Conservation (phyloP, 345 rosid species). For the Luvunga scandens region DNA sequence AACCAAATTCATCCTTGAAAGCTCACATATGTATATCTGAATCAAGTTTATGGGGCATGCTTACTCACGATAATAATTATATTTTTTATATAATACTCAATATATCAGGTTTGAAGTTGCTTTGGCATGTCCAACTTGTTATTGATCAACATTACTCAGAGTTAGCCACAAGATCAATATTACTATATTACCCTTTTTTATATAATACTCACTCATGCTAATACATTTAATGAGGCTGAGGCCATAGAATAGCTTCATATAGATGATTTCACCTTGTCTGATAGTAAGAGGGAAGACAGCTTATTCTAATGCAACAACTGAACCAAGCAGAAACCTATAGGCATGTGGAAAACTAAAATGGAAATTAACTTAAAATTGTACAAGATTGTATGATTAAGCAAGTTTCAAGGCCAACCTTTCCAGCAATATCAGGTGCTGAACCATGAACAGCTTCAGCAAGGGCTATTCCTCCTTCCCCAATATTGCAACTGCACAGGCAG, state of each 20-base stretch:
- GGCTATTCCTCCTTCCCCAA: constrained; percentile 96
- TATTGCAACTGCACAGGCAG: constrained; percentile 67
- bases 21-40: background rate
- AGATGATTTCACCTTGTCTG: background rate
- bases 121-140: background rate
- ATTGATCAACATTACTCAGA: background rate
- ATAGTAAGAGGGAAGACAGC: background rate
- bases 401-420: constrained; percentile 61
- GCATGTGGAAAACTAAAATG: background rate
- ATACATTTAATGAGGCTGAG: background rate
- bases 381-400: background rate
- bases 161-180: background rate
- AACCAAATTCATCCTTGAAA: background rate
- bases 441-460: constrained; percentile 99
- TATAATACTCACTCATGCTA: no score
- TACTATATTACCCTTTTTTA: no score
- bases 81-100: background rate
- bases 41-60: background rate
- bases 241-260: background rate
- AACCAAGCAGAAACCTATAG: background rate
- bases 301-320: background rate
- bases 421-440: constrained; percentile 99
- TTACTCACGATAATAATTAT: background rate
- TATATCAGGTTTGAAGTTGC: background rate
- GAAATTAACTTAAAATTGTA: background rate